phyloP scores from a whole-genome alignment of 345 rosid species.

The Citrus reticulata region DNA sequence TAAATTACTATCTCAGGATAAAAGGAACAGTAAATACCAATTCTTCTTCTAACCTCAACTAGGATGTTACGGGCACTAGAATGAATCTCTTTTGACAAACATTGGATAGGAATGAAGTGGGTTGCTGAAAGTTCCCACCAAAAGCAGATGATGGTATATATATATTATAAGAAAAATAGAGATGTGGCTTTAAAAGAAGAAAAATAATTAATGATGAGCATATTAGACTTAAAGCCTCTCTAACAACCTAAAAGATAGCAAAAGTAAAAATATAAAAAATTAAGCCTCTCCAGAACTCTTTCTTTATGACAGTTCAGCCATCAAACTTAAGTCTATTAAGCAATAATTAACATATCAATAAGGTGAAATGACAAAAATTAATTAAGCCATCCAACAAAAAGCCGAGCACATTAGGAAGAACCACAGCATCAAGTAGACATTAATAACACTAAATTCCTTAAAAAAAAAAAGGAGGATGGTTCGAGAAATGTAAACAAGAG shows the following conservation, averaged over 20 bases:
- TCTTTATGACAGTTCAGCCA: constrained; percentile 15
- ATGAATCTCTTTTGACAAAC: constrained; percentile 37
- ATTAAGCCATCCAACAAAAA: not conserved
- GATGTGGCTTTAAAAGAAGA: not conserved
- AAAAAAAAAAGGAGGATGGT: not conserved
- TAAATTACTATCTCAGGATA: not conserved
- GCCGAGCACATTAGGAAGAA: not conserved
- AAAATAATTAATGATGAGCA: not conserved
- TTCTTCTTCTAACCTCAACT: constrained; percentile 10
- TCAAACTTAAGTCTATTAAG: constrained; percentile 19
- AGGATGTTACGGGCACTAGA: constrained; percentile 9
- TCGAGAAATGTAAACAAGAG: not conserved
- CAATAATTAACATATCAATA: constrained; percentile 13
- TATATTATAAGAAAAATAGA: constrained; percentile 2
- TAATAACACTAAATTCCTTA: not conserved
- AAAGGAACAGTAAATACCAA: constrained; percentile 15
- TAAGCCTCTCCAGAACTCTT: constrained; percentile 7
- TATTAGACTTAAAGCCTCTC: constrained; percentile 22
- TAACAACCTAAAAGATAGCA: constrained; percentile 25
- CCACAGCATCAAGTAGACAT: not conserved
- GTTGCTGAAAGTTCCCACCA: constrained; percentile 40
- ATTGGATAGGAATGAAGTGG: constrained; percentile 40
- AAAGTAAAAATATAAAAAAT: not conserved
- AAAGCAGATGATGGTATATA: constrained; percentile 24
- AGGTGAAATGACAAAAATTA: constrained; percentile 21